Conservation (phyloP, 768 basidiomycete genomes). For the Guyanaporus albipodus region DNA sequence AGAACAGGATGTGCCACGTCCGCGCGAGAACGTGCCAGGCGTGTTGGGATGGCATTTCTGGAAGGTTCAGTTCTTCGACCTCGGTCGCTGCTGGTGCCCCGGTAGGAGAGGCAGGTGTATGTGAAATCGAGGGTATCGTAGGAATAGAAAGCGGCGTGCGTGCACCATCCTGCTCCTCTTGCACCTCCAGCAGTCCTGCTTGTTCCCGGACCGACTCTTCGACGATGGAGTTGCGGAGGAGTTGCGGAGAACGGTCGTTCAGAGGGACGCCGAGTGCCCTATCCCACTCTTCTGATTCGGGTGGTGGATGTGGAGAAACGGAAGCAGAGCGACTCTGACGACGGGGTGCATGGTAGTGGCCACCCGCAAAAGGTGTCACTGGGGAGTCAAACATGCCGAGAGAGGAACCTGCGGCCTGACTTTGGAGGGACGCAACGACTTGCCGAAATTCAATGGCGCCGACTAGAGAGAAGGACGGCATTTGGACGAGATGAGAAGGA, state of each 20-base stretch:
- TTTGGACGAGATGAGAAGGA: slow-evolving; percentile 40
- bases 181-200: background rate
- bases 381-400: slow-evolving; percentile 63
- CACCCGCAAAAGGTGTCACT: slow-evolving; percentile 69
- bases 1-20: slow-evolving; percentile 70
- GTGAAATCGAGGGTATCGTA: slow-evolving; percentile 53
- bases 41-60: slow-evolving; percentile 37
- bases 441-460: slow-evolving; percentile 96
- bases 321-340: slow-evolving; percentile 30
- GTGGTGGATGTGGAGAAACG: slow-evolving; percentile 24
- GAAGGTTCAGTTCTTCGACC: slow-evolving; percentile 41
- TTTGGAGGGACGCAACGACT: slow-evolving; percentile 76
- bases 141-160: slow-evolving; percentile 23
- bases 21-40: slow-evolving; percentile 33
- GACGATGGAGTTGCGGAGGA: slow-evolving; percentile 29
- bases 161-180: slow-evolving; percentile 13
- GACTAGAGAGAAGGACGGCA: slow-evolving; percentile 87
- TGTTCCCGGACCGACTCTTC: slow-evolving; percentile 14
- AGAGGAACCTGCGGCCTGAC: slow-evolving; percentile 57
- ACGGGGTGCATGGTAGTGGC: slow-evolving; percentile 57
- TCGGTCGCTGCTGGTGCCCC: slow-evolving; percentile 42
- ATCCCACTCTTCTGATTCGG: slow-evolving; percentile 49
- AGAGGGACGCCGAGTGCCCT: slow-evolving; percentile 47
- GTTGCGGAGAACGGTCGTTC: slow-evolving; percentile 43
- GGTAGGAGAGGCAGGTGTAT: slow-evolving; percentile 45